Percentiles rank a stretch among this genome's conserved stretches.
These are phyloP conservation scores for Calophaca sinica DNA, from an alignment of 306 rosid genomes.

Conservation along the genomic window DNA sequence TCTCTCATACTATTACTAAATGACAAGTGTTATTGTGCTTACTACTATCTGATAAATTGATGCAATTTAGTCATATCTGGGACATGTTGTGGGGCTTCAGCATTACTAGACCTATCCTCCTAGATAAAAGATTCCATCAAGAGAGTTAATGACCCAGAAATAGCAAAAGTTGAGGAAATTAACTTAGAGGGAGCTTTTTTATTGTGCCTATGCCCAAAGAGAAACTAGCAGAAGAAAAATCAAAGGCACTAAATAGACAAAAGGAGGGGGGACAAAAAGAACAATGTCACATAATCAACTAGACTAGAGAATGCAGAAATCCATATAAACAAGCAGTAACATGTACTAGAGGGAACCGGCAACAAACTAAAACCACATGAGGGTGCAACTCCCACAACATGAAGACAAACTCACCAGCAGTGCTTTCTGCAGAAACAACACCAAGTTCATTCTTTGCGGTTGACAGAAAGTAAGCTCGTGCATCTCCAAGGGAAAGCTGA, in stretches of 20 bases:
- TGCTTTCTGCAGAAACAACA: slow-evolving; percentile 87
- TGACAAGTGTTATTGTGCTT: background rate
- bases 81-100: background rate
- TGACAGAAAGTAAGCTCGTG: slow-evolving; percentile 86
- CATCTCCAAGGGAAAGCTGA: slow-evolving; percentile 94
- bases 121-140: background rate
- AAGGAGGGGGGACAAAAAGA: background rate
- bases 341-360: slow-evolving; percentile 11
- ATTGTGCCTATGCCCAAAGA: slow-evolving; percentile 14
- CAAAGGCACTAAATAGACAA: background rate
- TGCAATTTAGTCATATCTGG: background rate
- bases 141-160: slow-evolving; percentile 19
- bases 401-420: slow-evolving; percentile 64
- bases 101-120: slow-evolving; percentile 14
- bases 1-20: slow-evolving; percentile 6
- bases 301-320: slow-evolving; percentile 6
- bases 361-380: slow-evolving; percentile 13
- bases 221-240: slow-evolving; percentile 6
- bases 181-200: background rate
- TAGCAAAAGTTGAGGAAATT: background rate
- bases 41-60: too few relatives aligned
- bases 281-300: background rate
- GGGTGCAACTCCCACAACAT: slow-evolving; percentile 33
- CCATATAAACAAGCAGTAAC: slow-evolving; percentile 5
- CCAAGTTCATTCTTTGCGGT: slow-evolving; percentile 96